phyloP scores from a whole-genome alignment of 164 flowering plant species.

The Sextonia rubra region DNA sequence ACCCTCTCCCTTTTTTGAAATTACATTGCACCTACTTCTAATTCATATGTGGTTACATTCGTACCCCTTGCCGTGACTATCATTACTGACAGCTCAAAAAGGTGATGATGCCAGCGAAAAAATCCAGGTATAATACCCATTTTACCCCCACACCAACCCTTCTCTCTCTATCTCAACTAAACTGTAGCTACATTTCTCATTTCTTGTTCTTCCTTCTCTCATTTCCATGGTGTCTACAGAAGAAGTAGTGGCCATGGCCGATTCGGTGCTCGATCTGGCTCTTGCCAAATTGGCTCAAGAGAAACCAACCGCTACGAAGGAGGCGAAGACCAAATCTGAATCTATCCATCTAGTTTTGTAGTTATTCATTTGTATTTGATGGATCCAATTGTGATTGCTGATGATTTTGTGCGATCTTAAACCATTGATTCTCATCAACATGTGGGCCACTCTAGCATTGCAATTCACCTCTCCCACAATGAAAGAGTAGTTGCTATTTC shows the following conservation, averaged over 20 bases:
- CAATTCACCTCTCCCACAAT: no score
- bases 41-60: no score
- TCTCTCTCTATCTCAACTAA: background rate
- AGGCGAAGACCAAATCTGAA: constrained; percentile 4
- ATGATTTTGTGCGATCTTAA: background rate
- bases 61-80: no score
- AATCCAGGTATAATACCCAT: no score
- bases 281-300: constrained; percentile 7
- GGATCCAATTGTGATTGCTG: background rate
- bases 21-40: no score
- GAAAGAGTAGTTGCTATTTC: no score
- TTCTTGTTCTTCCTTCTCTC: background rate
- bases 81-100: no score
- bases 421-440: no score
- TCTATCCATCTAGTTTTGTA: background rate
- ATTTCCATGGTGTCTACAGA: constrained; percentile 23
- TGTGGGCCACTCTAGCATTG: no score
- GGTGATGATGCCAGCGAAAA: no score
- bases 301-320: constrained; percentile 4
- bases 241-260: constrained; percentile 7
- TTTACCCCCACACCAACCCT: no score
- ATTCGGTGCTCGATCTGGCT: constrained; percentile 7
- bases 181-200: background rate
- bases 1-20: no score
- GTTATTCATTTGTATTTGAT: background rate